phyloP scores from a whole-genome alignment of 805 yeast genomes.

The Cyberlindnera bimundalis region DNA sequence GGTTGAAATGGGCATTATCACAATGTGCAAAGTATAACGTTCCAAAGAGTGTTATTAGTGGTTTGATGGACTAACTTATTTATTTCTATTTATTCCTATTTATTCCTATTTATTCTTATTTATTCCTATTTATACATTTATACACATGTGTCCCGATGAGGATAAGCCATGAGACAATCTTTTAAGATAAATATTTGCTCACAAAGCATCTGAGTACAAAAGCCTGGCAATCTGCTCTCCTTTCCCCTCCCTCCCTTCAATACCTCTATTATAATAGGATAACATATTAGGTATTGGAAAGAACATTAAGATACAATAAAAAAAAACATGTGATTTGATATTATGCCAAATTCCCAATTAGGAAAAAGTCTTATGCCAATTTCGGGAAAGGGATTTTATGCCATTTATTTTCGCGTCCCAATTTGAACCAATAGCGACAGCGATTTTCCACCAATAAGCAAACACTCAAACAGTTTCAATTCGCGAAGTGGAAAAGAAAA shows the following conservation, averaged over 20 bases:
- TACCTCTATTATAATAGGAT: no score
- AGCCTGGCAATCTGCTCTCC: no score
- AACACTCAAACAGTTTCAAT: slow-evolving; percentile 6
- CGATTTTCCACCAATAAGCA: slow-evolving; percentile 17
- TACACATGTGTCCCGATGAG: background rate
- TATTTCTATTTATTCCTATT: background rate
- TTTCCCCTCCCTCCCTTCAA: no score
- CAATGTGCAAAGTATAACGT: slow-evolving; percentile 13
- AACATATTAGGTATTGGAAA: no score
- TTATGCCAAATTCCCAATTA: no score
- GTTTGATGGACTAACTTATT: slow-evolving; percentile 6
- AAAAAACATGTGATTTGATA: no score
- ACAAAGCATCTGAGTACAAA: no score
- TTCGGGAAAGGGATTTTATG: no score
- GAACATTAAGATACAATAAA: no score
- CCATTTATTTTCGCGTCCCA: no score
- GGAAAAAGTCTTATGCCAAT: background rate
- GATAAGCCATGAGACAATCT: background rate
- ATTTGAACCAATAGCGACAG: slow-evolving; percentile 12
- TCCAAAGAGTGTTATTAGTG: slow-evolving; percentile 9
- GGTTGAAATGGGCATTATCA: slow-evolving; percentile 13
- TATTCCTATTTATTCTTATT: background rate
- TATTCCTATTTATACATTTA: background rate
- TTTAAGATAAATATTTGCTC: no score
- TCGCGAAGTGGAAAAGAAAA: background rate